Base-by-base conservation (phyloP, 805 yeast species). In the Candida sonorensis region DNA sequence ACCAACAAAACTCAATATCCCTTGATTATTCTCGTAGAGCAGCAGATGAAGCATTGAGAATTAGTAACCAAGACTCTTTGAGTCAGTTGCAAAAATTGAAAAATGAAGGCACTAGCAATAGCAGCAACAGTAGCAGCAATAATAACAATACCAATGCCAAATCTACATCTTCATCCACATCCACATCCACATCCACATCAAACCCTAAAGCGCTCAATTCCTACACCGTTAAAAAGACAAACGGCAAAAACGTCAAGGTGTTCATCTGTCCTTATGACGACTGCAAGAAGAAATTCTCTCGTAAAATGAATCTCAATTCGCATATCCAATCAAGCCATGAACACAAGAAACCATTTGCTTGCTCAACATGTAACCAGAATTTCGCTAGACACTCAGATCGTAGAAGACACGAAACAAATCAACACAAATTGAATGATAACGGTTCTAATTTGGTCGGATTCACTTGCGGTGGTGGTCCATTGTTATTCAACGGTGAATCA, bases 321-420 rank as follows among this genome's bases (percentile, higher is more conserved):
- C 62, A 57, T 35, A 42, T 46, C 21, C 55, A 53, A 29, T 57
- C 62, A 10, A 38, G 51, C 2, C 62, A 57, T 36, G 55, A 52
- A 32, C 56, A 54, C 31, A 46, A 49, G 29, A 57, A 57, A 31
- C 61, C 60, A 10, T 57, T 54, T 30, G 30, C 38, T 23, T 57
- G 62, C 34, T 33, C 44, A 14, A 30, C 38, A n/a, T 57, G 62
- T 35, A 34, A 42, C 10, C 50, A 49, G 34, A 30, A 31, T 10
- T 57, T 57, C 35, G 59, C 62, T n/a, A 41, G 62, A 31, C 60
- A 54, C 34, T 45, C 53, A 29, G 62, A 57, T 35, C 38, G 59
- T 27, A 40, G 57, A 16, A 44, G 62, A 28, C 62, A 57, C 30
- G 62, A 57, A 34, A 48, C 51, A 17, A 52, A 51, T 33, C 61